Evolutionary conservation across 2,329 filamentous ascomycete species (phyloP).

Genomic region (Didymella glomerata): DNA sequence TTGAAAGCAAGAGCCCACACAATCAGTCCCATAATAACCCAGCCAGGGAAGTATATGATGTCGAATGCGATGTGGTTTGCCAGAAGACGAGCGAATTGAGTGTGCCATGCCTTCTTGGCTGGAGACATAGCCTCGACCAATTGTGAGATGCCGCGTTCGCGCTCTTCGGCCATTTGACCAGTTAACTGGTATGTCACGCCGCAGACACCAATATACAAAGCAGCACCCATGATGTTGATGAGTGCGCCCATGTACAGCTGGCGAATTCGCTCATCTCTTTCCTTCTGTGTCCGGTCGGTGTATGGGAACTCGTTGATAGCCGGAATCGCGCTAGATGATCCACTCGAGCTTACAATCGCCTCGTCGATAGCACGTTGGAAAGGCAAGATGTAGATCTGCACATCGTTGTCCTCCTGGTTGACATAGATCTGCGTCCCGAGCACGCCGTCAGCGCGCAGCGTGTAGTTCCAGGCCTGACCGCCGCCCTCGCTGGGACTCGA

Average conservation of each 20-base stretch:
- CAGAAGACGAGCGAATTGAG: constrained; percentile 78
- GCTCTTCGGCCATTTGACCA: constrained; percentile 83
- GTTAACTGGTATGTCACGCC: constrained; percentile 88
- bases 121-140: constrained; percentile 93
- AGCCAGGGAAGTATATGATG: constrained; percentile 79
- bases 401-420: constrained; percentile 72
- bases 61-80: constrained; percentile 84
- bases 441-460: constrained; percentile 76
- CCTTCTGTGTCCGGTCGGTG: constrained; percentile 73
- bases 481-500: constrained; percentile 76
- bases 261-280: constrained; percentile 72
- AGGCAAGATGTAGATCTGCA: constrained; percentile 79
- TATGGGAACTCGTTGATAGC: constrained; percentile 73
- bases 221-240: constrained; percentile 78
- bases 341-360: constrained; percentile 69
- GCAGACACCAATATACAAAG: constrained; percentile 80
- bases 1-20: constrained; percentile 67
- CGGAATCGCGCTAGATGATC: constrained; percentile 48
- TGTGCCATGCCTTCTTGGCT: constrained; percentile 75
- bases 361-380: constrained; percentile 80
- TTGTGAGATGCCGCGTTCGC: constrained; percentile 86
- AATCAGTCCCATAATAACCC: constrained; percentile 79
- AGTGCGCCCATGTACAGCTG: constrained; percentile 75
- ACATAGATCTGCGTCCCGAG: constrained; percentile 73
- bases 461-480: constrained; percentile 82